Base-by-base conservation (phyloP, 1,284 basidiomycete species). In the Heliocybe sulcata region DNA sequence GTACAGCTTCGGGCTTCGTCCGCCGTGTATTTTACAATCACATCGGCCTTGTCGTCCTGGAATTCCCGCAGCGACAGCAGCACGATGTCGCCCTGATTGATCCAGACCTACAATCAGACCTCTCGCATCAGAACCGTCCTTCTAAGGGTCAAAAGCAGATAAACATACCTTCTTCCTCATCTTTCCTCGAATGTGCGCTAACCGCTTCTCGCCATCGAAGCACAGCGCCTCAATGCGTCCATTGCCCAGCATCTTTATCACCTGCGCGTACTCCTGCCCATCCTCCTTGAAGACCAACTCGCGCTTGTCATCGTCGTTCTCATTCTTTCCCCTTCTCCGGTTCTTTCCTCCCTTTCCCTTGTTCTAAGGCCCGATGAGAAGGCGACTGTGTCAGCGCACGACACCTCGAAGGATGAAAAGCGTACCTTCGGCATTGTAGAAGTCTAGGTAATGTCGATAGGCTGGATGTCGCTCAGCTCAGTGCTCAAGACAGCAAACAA, bases 251-350 rank as follows among this genome's bases (percentile, higher is more conserved):
- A 99, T 99, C 78, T 98, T 98, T 54, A 80, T 87, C 45, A 99
- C 97, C 72, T 99, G 97, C 20, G 95, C 97, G 71, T 99, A 99
- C 72, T 99, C 95, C 75, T 99, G 97, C 14, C 96, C 96, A 67
- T 99, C 97, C 72, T 99, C 96, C 67, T 94, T 92, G 82, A 99
- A 98, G 52, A 98, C 94, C 51, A 99, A 84, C 73, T 99, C 97
- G 65, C 97, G 90, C 81, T 98, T 99, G 77, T 98, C 94, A 62
- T 91, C 90, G 60, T 98, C 94, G 74, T 94, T 96, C 76, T 99
- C 96, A 77, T 98, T 98, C 86, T 99, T 99, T 83, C 96, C 96
- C 77, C 96, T 85, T 81, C 96, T 85, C 75, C 97, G 87, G 78
- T 99, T 99, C 82, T 99, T 99, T 61, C 97, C 97, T 71, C 97